A percentile compares a stretch with the other conserved stretches of the same genome.
These are phyloP conservation scores for Metrosideros polymorpha DNA, from an alignment of 441 rosid species.

Conservation along the genomic window DNA sequence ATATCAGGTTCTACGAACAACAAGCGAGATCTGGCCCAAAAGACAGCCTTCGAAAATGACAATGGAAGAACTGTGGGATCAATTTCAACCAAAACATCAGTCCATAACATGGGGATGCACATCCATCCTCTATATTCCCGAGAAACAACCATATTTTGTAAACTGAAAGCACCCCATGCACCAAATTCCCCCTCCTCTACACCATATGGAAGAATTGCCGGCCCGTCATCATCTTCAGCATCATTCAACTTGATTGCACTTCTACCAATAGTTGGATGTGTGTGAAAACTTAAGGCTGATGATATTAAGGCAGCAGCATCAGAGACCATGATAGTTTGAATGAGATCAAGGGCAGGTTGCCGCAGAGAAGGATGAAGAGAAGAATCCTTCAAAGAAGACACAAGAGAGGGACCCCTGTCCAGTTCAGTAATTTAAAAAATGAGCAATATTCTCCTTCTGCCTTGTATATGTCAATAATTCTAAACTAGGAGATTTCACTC, in stretches of 20 bases:
- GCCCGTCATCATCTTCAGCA: constrained; percentile 32
- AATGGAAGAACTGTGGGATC: constrained; percentile 59
- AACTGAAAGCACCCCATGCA: constrained; percentile 71
- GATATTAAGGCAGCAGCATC: constrained; percentile 82
- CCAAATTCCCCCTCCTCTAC: constrained; percentile 35
- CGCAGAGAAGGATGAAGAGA: constrained; percentile 86
- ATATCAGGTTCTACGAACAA: constrained; percentile 76
- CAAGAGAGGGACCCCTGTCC: constrained; percentile 92
- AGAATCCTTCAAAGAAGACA: constrained; percentile 81
- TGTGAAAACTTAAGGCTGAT: constrained; percentile 32
- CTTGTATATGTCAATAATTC: background rate
- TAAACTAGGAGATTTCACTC: background rate
- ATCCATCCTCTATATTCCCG: constrained; percentile 69
- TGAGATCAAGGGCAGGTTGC: constrained; percentile 95
- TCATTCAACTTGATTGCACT: constrained; percentile 24
- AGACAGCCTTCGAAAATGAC: constrained; percentile 82
- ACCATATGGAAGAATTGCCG: constrained; percentile 25
- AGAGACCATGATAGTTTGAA: constrained; percentile 76
- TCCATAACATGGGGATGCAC: constrained; percentile 97
- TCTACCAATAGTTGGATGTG: constrained; percentile 13
- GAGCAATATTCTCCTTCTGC: background rate
- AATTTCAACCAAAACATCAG: constrained; percentile 65
- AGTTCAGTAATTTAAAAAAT: constrained; percentile 16
- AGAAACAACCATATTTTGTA: constrained; percentile 53
- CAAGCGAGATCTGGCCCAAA: constrained; percentile 90